Percentiles rank a stretch among this genome's conserved stretches.
Conservation (phyloP, 306 rosid species). For the Rubus idaeus region DNA sequence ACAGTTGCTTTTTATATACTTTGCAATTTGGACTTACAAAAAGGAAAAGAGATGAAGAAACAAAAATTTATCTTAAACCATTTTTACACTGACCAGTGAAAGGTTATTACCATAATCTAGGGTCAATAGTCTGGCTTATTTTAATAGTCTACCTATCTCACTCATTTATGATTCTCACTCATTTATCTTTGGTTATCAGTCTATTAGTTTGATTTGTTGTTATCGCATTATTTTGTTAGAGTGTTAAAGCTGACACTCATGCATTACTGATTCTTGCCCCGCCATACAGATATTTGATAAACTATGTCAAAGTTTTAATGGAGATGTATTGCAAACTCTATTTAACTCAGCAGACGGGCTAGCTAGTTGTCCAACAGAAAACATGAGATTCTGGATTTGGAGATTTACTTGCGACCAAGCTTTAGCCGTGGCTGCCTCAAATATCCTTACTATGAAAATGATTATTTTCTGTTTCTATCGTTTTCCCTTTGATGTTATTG, state of each 20-base stretch:
- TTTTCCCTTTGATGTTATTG: background rate
- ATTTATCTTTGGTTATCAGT: background rate
- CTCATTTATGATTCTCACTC: background rate
- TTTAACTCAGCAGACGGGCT: conserved; percentile 91
- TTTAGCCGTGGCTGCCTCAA: conserved; percentile 86
- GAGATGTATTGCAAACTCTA: conserved; percentile 86
- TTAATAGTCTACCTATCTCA: background rate
- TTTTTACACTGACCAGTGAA: background rate
- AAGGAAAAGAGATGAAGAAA: background rate
- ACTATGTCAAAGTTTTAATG: conserved; percentile 88
- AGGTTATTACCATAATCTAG: background rate
- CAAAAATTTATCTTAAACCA: background rate
- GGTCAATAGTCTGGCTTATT: background rate
- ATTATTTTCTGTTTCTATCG: background rate
- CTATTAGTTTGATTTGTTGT: background rate
- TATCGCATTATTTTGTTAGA: conserved; percentile 7
- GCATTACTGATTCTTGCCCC: conserved; percentile 30
- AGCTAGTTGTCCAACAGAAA: conserved; percentile 72
- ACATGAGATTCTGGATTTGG: conserved; percentile 69
- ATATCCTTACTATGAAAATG: conserved; percentile 63
- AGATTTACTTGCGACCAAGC: conserved; percentile 71
- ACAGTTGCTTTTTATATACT: background rate
- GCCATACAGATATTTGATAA: conserved; percentile 92
- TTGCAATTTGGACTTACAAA: background rate
- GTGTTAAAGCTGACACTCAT: conserved; percentile 12